Percentiles rank a stretch among this genome's conserved stretches.
phyloP scores from a whole-genome alignment of 129 eudicot species.

The Solidago caesia region DNA sequence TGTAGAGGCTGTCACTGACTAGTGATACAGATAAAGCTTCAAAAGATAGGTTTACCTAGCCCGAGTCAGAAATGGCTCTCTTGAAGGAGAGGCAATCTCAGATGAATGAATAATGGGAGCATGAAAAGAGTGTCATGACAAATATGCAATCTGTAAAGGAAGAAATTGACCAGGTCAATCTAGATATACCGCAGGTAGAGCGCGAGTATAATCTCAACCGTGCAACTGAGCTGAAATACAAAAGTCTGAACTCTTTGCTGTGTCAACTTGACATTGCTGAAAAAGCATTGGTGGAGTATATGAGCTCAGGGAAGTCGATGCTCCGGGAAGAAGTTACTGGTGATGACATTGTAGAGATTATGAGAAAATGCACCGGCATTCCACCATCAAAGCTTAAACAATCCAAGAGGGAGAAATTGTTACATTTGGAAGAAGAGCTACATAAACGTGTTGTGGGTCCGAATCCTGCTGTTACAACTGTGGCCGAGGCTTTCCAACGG shows the following conservation, averaged over 20 bases:
- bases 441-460: constrained; percentile 97
- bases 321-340: constrained; percentile 98
- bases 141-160: constrained; percentile 88
- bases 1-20: constrained; percentile 91
- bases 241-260: constrained; percentile 77
- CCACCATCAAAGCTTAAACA: constrained; percentile 94
- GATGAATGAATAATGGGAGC: constrained; percentile 92
- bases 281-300: constrained; percentile 71
- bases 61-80: constrained; percentile 76
- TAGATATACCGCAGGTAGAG: constrained; percentile 98
- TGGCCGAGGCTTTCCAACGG: constrained; percentile 96
- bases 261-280: constrained; percentile 92
- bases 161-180: constrained; percentile 86
- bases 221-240: constrained; percentile 95
- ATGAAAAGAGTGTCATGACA: constrained; percentile 87
- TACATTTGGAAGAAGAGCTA: constrained; percentile 74
- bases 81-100: constrained; percentile 73
- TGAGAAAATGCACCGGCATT: constrained; percentile 98
- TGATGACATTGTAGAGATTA: constrained; percentile 88
- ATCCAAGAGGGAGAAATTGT: constrained; percentile 76
- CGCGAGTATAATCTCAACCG: constrained; percentile 96
- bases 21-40: constrained; percentile 98
- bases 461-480: constrained; percentile 86
- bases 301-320: constrained; percentile 97
- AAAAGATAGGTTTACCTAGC: constrained; percentile 76